Base-by-base conservation (phyloP, 257 asterid genomes). In the Solanum chilense region DNA sequence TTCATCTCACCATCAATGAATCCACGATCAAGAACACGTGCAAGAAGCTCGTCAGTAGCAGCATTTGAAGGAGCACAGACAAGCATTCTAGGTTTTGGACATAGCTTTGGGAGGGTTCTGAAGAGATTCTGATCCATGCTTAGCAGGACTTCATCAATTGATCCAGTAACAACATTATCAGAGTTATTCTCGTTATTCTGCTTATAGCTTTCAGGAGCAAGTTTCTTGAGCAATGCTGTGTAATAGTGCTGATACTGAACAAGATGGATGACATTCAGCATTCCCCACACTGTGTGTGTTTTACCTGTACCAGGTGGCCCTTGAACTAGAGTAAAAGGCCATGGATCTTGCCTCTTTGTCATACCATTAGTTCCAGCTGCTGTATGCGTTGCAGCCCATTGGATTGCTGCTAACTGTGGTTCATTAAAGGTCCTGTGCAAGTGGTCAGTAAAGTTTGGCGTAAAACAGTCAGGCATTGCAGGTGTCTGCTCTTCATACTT, bases 291-390 rank as follows among this genome's bases (percentile, higher is more conserved):
- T 7, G 99, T 97, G 86, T 97, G 99, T 14, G 99, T 97, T 91
- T 97, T 97, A 69, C 99, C 99, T 70, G 99, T 97, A 58, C 99
- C 99, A 60, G 99, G 99, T 42, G 99, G 99, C 60, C 99, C 99
- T 90, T 97, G 99, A 84, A 97, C 99, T 87, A 97, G 89, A 69
- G 99, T 97, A 89, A 97, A 97, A 29, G 99, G 99, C 98, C 99
- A 97, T 27, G 98, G 99, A 41, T 96, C 99, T 91, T 95, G 98
- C 90, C 93, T 97, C 93, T 94, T 97, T 41, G 96, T 87, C 86
- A 85, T 87, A 29, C 93, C 99, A 94, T 90, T 93, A 68, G 97
- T 92, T 74, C 99, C 99, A 62, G 99, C 99, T 60, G 99, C 98
- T 78, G 99, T 97, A 91, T 97, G 98, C 87, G 88, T 97, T 35